Evolutionary conservation across 306 rosid species (phyloP), one percentile per base, ranked within the genome.

Genomic region (Vicia sativa): DNA sequence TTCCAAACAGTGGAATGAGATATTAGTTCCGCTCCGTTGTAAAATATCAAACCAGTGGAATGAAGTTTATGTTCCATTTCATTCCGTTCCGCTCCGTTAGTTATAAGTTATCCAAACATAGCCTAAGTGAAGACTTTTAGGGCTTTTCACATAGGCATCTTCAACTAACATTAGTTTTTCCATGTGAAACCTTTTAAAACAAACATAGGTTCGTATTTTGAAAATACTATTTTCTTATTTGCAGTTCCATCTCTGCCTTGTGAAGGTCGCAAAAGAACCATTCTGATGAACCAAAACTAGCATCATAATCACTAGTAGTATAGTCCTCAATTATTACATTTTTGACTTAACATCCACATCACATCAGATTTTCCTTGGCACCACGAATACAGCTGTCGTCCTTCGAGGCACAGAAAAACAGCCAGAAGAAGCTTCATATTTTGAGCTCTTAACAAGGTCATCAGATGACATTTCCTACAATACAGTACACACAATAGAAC

Each of bases 311-410:
- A 52, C 29, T 0, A 48, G 54, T 48, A 16, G 19, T 49, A 49
- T 18, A 18, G 55, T 9, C 4, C 26, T 14, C 34, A 53, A 23
- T 53, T 53, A 53, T 53, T 53, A 53, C 59, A 53, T 23, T 5
- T 23, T 23, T 25, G 35, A 35, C 35, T 23, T 23, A 25, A 53
- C 34, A 11, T 53, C 14, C 35, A 53, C 9, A 31, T 3, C 23
- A 29, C 11, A 29, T 28, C 6, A 43, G 15, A 43, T 43, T 18
- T 58, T 63, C 72, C 97, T 83, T 71, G 87, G 83, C 79, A 90
- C 89, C 2, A 90, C 90, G 59, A 90, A 90, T 58, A 93, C 95
- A 21, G 87, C 80, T 15, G 99, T 87, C 9, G 97, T 86, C 75
- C 90, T 80, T 50, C 73, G 61, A 11, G 92, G 91, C 68, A 90